Conservation (phyloP, 768 basidiomycete species). For the Boletellus sp. region DNA sequence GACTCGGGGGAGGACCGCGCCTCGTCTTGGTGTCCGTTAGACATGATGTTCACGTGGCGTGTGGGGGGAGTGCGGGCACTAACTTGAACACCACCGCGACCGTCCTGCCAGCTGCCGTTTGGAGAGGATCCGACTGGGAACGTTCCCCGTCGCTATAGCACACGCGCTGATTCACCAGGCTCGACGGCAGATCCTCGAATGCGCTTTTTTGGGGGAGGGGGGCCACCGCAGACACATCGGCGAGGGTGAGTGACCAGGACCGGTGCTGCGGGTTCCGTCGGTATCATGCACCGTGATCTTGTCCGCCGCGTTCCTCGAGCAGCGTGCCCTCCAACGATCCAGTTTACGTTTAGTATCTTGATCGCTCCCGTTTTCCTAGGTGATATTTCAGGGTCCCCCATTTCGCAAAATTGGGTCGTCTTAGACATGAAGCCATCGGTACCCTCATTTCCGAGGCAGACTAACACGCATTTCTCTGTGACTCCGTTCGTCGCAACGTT, state of each 20-base stretch:
- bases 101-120: background rate
- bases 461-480: conserved; percentile 9
- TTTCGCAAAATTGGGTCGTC: conserved; percentile 10
- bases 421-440: conserved; percentile 3
- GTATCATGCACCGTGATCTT: background rate
- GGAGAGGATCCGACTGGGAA: conserved; percentile 13
- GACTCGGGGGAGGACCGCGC: background rate
- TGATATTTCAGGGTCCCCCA: conserved; percentile 6
- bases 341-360: conserved; percentile 24
- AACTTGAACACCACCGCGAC: no score
- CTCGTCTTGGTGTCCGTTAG: conserved; percentile 15
- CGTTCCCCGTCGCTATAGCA: background rate
- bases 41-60: conserved; percentile 15
- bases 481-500: conserved; percentile 9
- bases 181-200: no score
- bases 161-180: background rate
- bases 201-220: no score
- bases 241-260: no score
- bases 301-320: conserved; percentile 4
- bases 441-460: conserved; percentile 11
- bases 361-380: conserved; percentile 11
- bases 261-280: no score
- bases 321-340: conserved; percentile 20
- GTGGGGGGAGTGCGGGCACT: no score
- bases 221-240: no score